Evolutionary conservation across 1,139 yeast species (phyloP), one percentile per base, ranked within the genome.

Genomic region (Wickerhamomyces sp.): DNA sequence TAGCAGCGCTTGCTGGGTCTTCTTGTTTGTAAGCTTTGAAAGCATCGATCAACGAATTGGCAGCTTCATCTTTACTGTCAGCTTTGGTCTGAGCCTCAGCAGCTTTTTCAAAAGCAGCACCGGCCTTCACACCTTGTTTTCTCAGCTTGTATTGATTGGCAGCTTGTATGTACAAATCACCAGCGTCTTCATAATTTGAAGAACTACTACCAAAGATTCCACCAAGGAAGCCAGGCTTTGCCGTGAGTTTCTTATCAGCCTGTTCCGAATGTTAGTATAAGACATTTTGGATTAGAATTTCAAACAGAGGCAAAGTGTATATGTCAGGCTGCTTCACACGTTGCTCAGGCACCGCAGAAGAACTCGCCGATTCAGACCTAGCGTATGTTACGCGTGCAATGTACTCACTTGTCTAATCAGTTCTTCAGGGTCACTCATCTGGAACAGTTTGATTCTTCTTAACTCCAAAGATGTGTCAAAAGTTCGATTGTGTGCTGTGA

Each of bases 41-140:
- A 0, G 96, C 96, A 52, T 91, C 99, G 14, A 91, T 81, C 41
- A 83, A 72, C 16, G 93, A 78, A 57, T 85, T 88, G 10, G 95
- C 95, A 4, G 95, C 95, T 51, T 91, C 97, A 51, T 91, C 96
- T 46, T 80, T 82, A 47, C 82, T 78, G 22, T 75, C 84, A 24
- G 89, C 83, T 50, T 78, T 72, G 39, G 74, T 65, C 58, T 87
- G 96, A 42, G 80, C 75, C 14, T 74, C 75, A 0, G 97, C 93
- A 0, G 98, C 97, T 54, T 77, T 78, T 40, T 84, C 79, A 55
- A 89, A 89, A 24, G 88, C 80, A 42, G 72, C 69, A 13, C 97
- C 98, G 0, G 97, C 97, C 36, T 66, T 66, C 18, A 66, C 62
- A 38, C 62, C 57, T 52, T 84, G 86, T 56, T 85, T 86, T 48